These are phyloP conservation scores for Phytophthora quininea DNA, from an alignment of 352 stramenopile species.

Conservation along the genomic window DNA sequence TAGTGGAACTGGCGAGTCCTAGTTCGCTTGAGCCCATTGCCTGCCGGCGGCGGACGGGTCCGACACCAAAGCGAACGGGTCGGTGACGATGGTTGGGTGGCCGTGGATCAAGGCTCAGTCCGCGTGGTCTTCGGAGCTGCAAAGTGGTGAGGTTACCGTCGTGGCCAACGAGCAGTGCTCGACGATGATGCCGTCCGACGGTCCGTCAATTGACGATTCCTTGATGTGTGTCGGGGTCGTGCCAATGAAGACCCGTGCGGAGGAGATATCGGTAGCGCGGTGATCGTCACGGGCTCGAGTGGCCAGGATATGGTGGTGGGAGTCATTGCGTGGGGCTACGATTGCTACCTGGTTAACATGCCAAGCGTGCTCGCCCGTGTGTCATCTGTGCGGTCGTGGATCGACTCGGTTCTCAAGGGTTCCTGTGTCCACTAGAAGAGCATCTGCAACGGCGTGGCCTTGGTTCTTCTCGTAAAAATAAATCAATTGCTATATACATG, in stretches of 20 bases:
- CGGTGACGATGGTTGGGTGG: constrained; percentile 33
- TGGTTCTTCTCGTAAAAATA: too few relatives aligned
- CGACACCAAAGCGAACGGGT: constrained; percentile 19
- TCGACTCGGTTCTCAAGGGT: constrained; percentile 10
- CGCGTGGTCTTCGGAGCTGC: constrained; percentile 21
- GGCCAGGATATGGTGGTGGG: constrained; percentile 32
- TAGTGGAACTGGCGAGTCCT: constrained; percentile 40
- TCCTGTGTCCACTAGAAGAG: not conserved
- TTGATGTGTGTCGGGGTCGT: constrained; percentile 54
- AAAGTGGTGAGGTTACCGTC: constrained; percentile 32
- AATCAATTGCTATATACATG: too few relatives aligned
- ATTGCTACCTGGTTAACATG: constrained; percentile 35
- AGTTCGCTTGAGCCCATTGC: constrained; percentile 33
- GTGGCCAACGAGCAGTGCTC: constrained; percentile 36
- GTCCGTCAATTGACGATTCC: constrained; percentile 13
- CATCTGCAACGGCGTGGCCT: not conserved
- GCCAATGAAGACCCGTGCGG: constrained; percentile 44
- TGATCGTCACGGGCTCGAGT: constrained; percentile 24
- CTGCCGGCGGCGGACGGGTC: constrained; percentile 27
- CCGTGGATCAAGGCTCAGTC: constrained; percentile 8
- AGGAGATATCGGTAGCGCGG: constrained; percentile 50
- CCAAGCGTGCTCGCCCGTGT: constrained; percentile 51
- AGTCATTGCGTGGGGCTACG: constrained; percentile 49
- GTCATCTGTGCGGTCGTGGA: constrained; percentile 36
- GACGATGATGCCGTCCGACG: not conserved